Evolutionary conservation across 306 rosid genomes (phyloP), one percentile per base, ranked within the genome.

Genomic region (Sophora flavescens): DNA sequence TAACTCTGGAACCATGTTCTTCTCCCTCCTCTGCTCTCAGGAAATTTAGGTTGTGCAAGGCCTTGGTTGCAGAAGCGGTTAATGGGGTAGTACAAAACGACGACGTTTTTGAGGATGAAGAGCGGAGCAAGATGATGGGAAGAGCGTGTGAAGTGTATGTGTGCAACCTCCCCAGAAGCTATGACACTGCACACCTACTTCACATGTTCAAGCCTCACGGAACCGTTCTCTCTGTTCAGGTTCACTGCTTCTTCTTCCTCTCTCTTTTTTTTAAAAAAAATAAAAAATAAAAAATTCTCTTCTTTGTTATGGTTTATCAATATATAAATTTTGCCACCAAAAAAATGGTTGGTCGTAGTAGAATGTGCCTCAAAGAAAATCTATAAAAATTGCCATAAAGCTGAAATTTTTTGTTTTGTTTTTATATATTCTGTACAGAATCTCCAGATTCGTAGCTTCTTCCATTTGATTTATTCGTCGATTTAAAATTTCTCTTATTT

Each of bases 151-250:
- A 87, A 48, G 17, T 89, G 0, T 89, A 87, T 28, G 88, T 87
- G 33, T 89, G 93, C 72, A 89, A 89, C 72, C 78, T 87, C 1
- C 91, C 89, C 2, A 77, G 87, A 64, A 89, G 83, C 75, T 85
- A 45, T 50, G 90, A 80, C 38, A 61, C 80, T 36, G 83, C 81
- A 1, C 79, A 87, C 58, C 61, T 90, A 57, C 80, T 79, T 14
- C 82, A 84, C 50, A 76, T 89, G 80, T 76, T 89, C 62, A 83
- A 79, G 62, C 84, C 89, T 42, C 76, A 76, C 32, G 91, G 91
- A 30, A 81, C 68, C 26, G 66, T 89, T 26, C 45, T 83, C 33
- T 78, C 91, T 16, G 77, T 78, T 9, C 85, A 89, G 91, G 91
- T 87, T 36, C 54, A 8, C 50, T 5, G 47, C 11, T 22, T 73